Evolutionary conservation across 169 alveolate genomes (phyloP), one percentile per base, ranked within the genome.

Genomic region (Cryptosporidium tyzzeri): DNA sequence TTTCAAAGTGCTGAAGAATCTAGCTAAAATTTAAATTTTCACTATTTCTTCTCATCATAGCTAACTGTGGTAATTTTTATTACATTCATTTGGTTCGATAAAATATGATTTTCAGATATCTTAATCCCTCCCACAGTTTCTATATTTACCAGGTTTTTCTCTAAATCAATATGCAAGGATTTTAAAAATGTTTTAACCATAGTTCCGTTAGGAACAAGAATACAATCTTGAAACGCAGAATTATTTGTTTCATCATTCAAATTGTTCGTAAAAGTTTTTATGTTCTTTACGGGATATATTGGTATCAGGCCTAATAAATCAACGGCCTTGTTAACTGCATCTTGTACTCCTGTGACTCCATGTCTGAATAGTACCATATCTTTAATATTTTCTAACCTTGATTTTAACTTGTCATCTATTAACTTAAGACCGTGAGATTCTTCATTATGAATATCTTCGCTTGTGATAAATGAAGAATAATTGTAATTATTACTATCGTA

Each of bases 341-440:
- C 85, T 26, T 85, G 85, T 44, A 93, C 94, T 21, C 96, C 96
- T 8, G 96, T 93, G 48, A 87, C 65, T 31, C 96, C 96, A 85
- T 92, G 85, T 58, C 96, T 87, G 75, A 85, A 93, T 7, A 93
- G 74, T 39, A 93, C 95, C 91, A 93, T 73, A 62, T 93, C 95
- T n/a, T 86, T 45, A 29, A 93, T 92, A 71, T 93, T 92, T 35
- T 87, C 91, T 41, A 93, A 84, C 50, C 95, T 55, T 29, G 65
- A 50, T 8, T 84, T 69, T 58, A 87, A 84, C 80, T 93, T 93
- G 23, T 84, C 93, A 58, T 93, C 96, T 39, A 92, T 58, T 23
- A 71, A 91, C 71, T 93, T 93, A 51, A 93, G 92, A 26, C 9
- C 4, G 10, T 37, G 12, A 50, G 51, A 14, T 3, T 29, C 44